Conservation (phyloP, 441 rosid genomes). For the Adansonia gregorii region DNA sequence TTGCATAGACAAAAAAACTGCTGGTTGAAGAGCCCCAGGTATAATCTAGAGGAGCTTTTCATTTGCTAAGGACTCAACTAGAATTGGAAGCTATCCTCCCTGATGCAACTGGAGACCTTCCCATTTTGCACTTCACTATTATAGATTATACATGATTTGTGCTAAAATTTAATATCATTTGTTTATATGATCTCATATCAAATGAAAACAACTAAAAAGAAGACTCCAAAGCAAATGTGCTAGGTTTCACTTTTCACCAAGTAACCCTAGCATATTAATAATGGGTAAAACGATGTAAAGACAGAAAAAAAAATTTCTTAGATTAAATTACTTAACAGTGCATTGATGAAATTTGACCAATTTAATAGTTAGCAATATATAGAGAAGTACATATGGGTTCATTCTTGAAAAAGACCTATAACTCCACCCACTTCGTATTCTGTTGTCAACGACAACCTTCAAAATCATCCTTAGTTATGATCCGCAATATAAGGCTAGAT, state of each 20-base stretch:
- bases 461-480: slow-evolving; percentile 3
- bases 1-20: too few relatives aligned
- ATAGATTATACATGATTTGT: too few relatives aligned
- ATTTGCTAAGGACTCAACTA: too few relatives aligned
- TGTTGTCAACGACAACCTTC: neutral
- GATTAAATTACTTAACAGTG: neutral
- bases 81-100: too few relatives aligned
- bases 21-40: too few relatives aligned
- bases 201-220: too few relatives aligned
- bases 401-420: slow-evolving; percentile 8
- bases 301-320: neutral
- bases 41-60: too few relatives aligned
- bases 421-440: neutral
- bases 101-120: too few relatives aligned
- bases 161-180: too few relatives aligned
- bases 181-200: too few relatives aligned
- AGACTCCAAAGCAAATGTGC: too few relatives aligned
- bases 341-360: neutral
- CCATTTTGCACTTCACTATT: too few relatives aligned
- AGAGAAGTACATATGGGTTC: neutral
- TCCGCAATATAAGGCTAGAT: neutral
- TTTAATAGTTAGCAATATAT: neutral
- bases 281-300: neutral
- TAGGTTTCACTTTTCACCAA: neutral
- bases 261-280: neutral